These are phyloP conservation scores for Singerocomus rubriflavus DNA, from an alignment of 1,284 basidiomycete species.

Conservation along the genomic window DNA sequence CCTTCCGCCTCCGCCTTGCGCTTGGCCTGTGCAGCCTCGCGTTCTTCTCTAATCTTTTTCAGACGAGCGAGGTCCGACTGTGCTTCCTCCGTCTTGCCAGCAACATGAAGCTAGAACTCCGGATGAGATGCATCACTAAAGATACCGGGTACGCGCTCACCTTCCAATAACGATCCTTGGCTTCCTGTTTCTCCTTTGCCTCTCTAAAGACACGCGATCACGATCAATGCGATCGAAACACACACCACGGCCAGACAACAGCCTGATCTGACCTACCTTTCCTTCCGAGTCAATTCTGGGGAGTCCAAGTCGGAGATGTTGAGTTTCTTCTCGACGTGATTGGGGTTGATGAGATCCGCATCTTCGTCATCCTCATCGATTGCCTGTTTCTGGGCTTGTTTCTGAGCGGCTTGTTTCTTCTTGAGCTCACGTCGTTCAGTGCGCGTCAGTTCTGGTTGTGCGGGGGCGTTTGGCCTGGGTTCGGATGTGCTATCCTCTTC, in stretches of 20 bases:
- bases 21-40: constrained; percentile 82
- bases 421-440: constrained; percentile 69
- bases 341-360: constrained; percentile 65
- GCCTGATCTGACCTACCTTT: constrained; percentile 48
- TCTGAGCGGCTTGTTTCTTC: constrained; percentile 59
- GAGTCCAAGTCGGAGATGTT: constrained; percentile 62
- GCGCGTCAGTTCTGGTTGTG: constrained; percentile 53
- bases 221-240: constrained; percentile 1
- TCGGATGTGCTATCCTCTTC: constrained; percentile 34
- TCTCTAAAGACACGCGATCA: constrained; percentile 51
- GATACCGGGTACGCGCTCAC: constrained; percentile 34
- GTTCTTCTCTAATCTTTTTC: constrained; percentile 80
- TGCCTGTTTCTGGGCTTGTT: constrained; percentile 41
- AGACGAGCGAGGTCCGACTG: constrained; percentile 84
- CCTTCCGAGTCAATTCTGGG: constrained; percentile 60
- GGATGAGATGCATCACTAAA: constrained; percentile 2
- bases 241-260: neutral
- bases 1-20: constrained; percentile 84
- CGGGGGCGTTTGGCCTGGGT: constrained; percentile 30
- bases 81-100: constrained; percentile 87
- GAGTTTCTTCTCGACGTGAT: constrained; percentile 63
- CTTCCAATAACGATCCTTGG: constrained; percentile 84
- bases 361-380: constrained; percentile 52
- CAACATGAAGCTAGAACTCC: constrained; percentile 52
- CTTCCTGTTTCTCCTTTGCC: constrained; percentile 85